Percentiles rank a stretch among this genome's conserved stretches.
Conservation (phyloP, 352 stramenopile species). For the Globisporangium echinulatum region DNA sequence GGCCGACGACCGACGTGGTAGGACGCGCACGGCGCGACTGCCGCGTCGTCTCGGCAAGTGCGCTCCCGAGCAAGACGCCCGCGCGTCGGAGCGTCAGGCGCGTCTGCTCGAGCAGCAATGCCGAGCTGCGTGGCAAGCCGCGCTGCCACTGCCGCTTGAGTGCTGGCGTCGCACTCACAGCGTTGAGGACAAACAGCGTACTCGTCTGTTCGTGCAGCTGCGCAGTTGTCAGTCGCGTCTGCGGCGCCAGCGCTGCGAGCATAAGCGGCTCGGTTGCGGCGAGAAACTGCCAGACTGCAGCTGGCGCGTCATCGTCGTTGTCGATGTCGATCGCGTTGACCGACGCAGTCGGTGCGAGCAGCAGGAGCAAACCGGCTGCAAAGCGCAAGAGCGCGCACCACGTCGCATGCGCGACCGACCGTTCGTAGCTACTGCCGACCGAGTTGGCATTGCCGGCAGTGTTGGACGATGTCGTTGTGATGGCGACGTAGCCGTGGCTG, state of each 20-base stretch:
- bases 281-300: constrained; percentile 52
- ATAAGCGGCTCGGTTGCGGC: constrained; percentile 39
- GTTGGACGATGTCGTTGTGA: background rate
- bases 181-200: constrained; percentile 36
- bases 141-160: constrained; percentile 48
- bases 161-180: constrained; percentile 22
- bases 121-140: constrained; percentile 39
- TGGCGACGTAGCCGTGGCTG: constrained; percentile 28
- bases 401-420: constrained; percentile 43
- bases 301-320: constrained; percentile 8
- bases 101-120: constrained; percentile 64
- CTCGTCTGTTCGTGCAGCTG: constrained; percentile 40
- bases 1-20: background rate
- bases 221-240: constrained; percentile 32
- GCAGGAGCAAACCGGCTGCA: constrained; percentile 28
- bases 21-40: background rate
- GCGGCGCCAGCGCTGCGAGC: constrained; percentile 25
- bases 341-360: constrained; percentile 10
- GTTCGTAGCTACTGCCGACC: constrained; percentile 5
- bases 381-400: constrained; percentile 57
- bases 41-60: constrained; percentile 25
- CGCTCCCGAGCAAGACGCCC: constrained; percentile 51
- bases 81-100: constrained; percentile 41
- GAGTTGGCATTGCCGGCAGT: background rate
- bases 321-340: background rate